Conservation (phyloP, 202 grass and related monocot genomes). For the Schoenoplectus tabernaemontani region DNA sequence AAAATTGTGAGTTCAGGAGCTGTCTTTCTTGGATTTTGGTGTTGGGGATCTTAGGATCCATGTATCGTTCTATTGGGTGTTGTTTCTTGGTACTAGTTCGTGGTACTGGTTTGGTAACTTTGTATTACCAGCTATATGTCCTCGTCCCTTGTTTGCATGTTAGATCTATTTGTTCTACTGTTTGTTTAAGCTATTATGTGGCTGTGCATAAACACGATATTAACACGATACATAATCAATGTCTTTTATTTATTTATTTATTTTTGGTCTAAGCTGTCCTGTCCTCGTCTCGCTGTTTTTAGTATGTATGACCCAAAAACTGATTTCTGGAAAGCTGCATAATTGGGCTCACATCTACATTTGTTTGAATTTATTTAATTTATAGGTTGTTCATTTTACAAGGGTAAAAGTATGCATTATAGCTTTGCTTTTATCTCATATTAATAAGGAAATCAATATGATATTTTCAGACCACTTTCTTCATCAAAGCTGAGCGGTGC, state of each 20-base stretch:
- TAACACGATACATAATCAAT: no score
- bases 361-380: no score
- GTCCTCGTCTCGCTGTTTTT: background rate
- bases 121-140: background rate
- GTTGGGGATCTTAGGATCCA: background rate
- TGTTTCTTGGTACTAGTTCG: background rate
- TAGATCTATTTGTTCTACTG: background rate
- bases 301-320: no score
- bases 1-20: constrained; percentile 44
- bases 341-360: no score
- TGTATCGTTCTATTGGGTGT: background rate
- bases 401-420: background rate
- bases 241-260: background rate
- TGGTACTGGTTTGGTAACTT: no score
- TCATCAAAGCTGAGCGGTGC: constrained; percentile 35
- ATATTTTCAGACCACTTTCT: constrained; percentile 29
- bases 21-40: constrained; percentile 33
- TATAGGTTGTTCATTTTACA: background rate
- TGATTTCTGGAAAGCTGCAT: no score
- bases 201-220: no score
- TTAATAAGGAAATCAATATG: background rate
- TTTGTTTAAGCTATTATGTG: background rate
- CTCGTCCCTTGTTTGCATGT: background rate
- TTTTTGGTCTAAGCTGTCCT: background rate
- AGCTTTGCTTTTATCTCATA: background rate